Evolutionary conservation across 1,284 basidiomycete genomes (phyloP).

Genomic region (Pterulicium gracile): DNA sequence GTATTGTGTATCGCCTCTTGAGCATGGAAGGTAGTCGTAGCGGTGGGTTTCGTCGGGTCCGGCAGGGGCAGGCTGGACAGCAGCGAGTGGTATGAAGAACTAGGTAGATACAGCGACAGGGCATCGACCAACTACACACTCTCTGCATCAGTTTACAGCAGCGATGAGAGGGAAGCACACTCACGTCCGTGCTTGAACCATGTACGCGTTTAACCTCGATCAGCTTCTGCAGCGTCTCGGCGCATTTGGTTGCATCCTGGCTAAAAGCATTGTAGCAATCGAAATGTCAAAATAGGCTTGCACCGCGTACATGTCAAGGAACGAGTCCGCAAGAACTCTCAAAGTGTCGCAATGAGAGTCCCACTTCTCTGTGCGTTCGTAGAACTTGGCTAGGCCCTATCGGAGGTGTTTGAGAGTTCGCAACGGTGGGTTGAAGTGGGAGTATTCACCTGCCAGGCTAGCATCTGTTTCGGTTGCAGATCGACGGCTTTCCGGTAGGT

Average conservation of each 20-base stretch:
- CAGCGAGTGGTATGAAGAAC: slow-evolving; percentile 55
- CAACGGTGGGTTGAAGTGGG: background rate
- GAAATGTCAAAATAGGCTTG: background rate
- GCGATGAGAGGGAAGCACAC: too few species aligned
- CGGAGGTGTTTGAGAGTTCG: slow-evolving; percentile 1
- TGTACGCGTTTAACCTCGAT: slow-evolving; percentile 57
- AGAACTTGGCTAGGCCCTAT: slow-evolving; percentile 67
- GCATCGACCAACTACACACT: slow-evolving; percentile 49
- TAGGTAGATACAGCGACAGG: slow-evolving; percentile 65
- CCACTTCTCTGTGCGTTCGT: slow-evolving; percentile 55
- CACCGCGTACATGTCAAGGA: slow-evolving; percentile 42
- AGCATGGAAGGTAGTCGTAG: slow-evolving; percentile 42
- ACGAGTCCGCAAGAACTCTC: slow-evolving; percentile 39
- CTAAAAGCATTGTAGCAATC: slow-evolving; percentile 18
- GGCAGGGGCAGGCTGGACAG: slow-evolving; percentile 63
- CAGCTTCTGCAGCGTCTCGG: slow-evolving; percentile 69
- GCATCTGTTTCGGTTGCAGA: slow-evolving; percentile 48
- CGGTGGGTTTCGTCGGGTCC: slow-evolving; percentile 65
- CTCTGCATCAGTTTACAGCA: too few species aligned
- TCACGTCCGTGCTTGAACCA: too few species aligned
- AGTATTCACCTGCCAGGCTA: slow-evolving; percentile 69
- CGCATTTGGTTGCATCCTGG: slow-evolving; percentile 70
- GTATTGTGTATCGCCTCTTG: slow-evolving; percentile 63
- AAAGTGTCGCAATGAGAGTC: slow-evolving; percentile 47
- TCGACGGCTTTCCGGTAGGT: slow-evolving; percentile 65